Percentiles rank a stretch among this genome's conserved stretches.
Evolutionary conservation across 805 yeast species (phyloP).

Genomic region (Kazachstania taianensis): DNA sequence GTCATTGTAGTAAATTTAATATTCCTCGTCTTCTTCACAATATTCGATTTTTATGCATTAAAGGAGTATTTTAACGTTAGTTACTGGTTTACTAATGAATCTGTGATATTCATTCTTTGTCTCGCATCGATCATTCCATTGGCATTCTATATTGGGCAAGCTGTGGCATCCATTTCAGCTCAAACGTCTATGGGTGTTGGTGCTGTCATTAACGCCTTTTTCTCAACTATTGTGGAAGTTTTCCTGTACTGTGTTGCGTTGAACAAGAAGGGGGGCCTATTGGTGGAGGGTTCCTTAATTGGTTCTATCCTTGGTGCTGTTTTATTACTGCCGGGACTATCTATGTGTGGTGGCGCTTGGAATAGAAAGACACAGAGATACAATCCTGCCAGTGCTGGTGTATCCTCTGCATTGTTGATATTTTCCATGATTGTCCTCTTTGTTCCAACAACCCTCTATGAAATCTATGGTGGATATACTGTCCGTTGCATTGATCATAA

Average conservation of each 20-base stretch:
- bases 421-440: constrained; percentile 86
- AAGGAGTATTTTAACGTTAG: constrained; percentile 35
- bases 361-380: constrained; percentile 88
- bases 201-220: constrained; percentile 95
- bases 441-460: constrained; percentile 84
- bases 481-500: constrained; percentile 42
- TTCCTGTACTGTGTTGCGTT: constrained; percentile 88
- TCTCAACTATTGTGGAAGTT: constrained; percentile 91
- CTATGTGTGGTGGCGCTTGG: constrained; percentile 97
- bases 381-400: constrained; percentile 95
- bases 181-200: constrained; percentile 99
- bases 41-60: constrained; percentile 61
- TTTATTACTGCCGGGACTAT: constrained; percentile 78
- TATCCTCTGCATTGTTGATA: constrained; percentile 87
- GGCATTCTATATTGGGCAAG: constrained; percentile 96
- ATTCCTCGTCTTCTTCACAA: constrained; percentile 70
- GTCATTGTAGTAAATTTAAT: constrained; percentile 81
- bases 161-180: constrained; percentile 97
- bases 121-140: constrained; percentile 80
- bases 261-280: constrained; percentile 68
- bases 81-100: constrained; percentile 41
- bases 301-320: constrained; percentile 93
- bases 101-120: constrained; percentile 62
- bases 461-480: constrained; percentile 81
- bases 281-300: constrained; percentile 93